Evolutionary conservation across 2,329 filamentous ascomycete genomes (phyloP).

Genomic region (Sporothrix variecibatus): DNA sequence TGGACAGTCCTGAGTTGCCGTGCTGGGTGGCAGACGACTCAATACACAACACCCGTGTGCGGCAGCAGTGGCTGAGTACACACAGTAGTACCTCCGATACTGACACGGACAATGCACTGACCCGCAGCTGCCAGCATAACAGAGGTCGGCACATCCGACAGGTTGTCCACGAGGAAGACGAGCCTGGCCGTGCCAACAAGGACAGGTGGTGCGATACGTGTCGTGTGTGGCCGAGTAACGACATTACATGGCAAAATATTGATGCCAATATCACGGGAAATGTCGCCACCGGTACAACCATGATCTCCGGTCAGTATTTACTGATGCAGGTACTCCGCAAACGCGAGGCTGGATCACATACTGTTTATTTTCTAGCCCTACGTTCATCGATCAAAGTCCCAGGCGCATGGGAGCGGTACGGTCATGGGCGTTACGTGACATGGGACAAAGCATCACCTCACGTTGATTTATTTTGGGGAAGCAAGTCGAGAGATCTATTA

Average conservation of each 20-base stretch:
- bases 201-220: not conserved
- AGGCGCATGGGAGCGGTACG: not conserved
- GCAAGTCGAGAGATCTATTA: not conserved
- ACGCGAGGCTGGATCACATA: conserved; percentile 1
- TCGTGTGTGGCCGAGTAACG: not conserved
- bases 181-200: not conserved
- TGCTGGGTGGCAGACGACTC: conserved; percentile 20
- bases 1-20: not conserved
- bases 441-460: conserved; percentile 11
- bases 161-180: not conserved
- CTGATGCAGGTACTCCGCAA: conserved; percentile 4
- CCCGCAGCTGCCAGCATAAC: conserved; percentile 18
- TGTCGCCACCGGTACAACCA: too few relatives aligned
- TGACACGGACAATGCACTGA: not conserved
- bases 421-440: not conserved
- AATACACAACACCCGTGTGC: conserved; percentile 13
- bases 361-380: not conserved
- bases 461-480: conserved; percentile 14
- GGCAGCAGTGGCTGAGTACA: not conserved
- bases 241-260: not conserved
- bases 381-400: not conserved
- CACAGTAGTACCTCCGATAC: not conserved
- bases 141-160: conserved; percentile 5
- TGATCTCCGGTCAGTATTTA: not conserved
- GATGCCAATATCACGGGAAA: not conserved